Evolutionary conservation across 371 early-diverging fungal genomes (phyloP), one percentile per base, ranked within the genome.

Genomic region (Mucor circinelloides): DNA sequence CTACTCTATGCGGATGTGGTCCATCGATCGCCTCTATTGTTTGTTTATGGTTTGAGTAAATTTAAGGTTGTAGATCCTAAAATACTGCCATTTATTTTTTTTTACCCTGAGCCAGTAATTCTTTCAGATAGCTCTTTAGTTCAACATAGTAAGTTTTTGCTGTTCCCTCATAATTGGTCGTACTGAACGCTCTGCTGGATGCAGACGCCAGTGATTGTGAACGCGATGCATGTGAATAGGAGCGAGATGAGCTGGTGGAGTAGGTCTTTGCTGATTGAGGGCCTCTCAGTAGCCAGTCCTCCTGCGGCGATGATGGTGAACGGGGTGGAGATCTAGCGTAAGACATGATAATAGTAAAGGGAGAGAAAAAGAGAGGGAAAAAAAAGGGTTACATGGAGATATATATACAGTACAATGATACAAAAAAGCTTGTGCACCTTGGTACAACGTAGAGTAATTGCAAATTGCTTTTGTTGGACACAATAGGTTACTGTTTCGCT

Each of bases 1-100:
- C 81, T 19, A 79, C 76, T 57, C 90, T 70, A 58, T 88, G 87
- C 10, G 85, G 79, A 64, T 77, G 82, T 36, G 81, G 80, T 23
- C 87, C 88, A 56, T 81, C 74, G 6, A 63, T 67, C 17, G 78
- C 75, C 77, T 84, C 84, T 84, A 60, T 63, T 50, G 50, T 50
- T 50, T 23, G 50, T 50, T 50, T 46, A 48, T 5, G 2, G 32
- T 9, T 34, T 30, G n/a, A 25, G 19, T 57, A 13, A n/a, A 44
- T 27, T 27, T 63, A n/a, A 63, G 27, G 6, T 40, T 36, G 50
- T 50, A n/a, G 44, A 44, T 44, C 44, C 17, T 44, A 19, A 3
- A 44, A 44, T 36, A 15, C 6, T 44, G n/a, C 19, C 44, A 2
- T 44, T 44, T 19, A 44, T 15, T 55, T n/a, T n/a, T n/a, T 13